phyloP scores from a whole-genome alignment of 2,329 filamentous ascomycete species.

The Corniculantispora saksenae region DNA sequence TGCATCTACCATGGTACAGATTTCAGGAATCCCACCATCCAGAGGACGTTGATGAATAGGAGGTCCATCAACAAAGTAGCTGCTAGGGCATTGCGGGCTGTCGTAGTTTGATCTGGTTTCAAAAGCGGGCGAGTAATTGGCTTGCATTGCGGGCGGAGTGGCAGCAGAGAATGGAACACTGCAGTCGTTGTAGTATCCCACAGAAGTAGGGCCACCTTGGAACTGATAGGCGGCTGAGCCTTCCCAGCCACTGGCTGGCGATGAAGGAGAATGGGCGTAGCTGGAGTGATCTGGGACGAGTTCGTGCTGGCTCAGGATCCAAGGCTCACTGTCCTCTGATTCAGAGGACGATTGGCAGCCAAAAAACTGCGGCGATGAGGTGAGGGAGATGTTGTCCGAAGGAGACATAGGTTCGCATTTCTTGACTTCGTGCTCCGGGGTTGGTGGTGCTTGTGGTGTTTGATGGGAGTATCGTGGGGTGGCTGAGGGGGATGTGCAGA shows the following conservation, averaged over 20 bases:
- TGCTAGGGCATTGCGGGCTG: not conserved
- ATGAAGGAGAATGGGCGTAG: slow-evolving; percentile 1
- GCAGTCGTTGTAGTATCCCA: slow-evolving; percentile 2
- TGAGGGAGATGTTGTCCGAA: not conserved
- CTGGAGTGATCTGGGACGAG: slow-evolving; percentile 5
- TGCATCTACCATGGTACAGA: not conserved
- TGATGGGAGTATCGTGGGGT: not conserved
- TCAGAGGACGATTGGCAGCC: slow-evolving; percentile 4
- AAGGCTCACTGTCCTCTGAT: slow-evolving; percentile 11
- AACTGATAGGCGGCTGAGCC: slow-evolving; percentile 4
- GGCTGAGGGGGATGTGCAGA: not conserved
- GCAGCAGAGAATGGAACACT: not conserved
- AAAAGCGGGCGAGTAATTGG: not conserved
- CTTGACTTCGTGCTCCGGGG: not conserved
- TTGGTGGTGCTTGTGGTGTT: not conserved
- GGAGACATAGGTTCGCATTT: slow-evolving; percentile 16
- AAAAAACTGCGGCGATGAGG: not conserved
- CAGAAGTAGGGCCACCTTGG: slow-evolving; percentile 1
- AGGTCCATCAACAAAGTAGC: not conserved
- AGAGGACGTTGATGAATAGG: not conserved
- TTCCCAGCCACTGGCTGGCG: not conserved
- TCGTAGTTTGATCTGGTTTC: not conserved
- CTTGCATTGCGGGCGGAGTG: slow-evolving; percentile 9
- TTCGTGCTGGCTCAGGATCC: slow-evolving; percentile 3
- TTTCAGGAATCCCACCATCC: not conserved